Percentiles rank a stretch among this genome's conserved stretches.
These are phyloP conservation scores for Spiromastix sp. DNA, from an alignment of 2,329 filamentous ascomycete species.

Conservation along the genomic window DNA sequence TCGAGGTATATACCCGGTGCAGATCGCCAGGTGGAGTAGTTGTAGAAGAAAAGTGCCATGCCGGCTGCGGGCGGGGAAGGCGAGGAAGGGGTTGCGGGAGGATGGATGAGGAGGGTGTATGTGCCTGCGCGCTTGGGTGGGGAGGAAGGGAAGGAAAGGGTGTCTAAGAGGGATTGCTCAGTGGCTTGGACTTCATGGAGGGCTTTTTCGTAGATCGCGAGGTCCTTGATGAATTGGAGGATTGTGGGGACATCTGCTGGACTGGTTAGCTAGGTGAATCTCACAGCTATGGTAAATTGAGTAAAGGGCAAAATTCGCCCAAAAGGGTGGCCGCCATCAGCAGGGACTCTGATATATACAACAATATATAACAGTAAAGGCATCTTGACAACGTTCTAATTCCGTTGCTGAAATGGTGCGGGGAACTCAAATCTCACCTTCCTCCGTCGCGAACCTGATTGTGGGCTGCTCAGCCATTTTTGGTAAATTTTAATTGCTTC, in stretches of 20 bases:
- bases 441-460: constrained; percentile 31
- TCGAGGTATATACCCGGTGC: constrained; percentile 84
- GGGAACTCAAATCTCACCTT: constrained; percentile 18
- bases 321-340: background rate
- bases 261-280: background rate
- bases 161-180: constrained; percentile 57
- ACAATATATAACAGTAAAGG: background rate
- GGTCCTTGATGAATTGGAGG: constrained; percentile 68
- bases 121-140: constrained; percentile 49
- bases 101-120: constrained; percentile 60
- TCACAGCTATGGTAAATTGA: background rate
- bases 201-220: constrained; percentile 81
- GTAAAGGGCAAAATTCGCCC: background rate
- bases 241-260: constrained; percentile 67
- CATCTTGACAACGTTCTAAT: background rate
- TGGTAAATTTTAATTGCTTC: background rate
- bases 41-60: constrained; percentile 90
- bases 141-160: constrained; percentile 63
- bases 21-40: constrained; percentile 90
- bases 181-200: constrained; percentile 67
- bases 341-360: background rate
- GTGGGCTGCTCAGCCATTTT: constrained; percentile 26
- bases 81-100: constrained; percentile 36
- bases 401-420: background rate
- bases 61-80: constrained; percentile 44